Base-by-base conservation (phyloP, 1,284 basidiomycete species). In the Pseudozyma sp. region DNA sequence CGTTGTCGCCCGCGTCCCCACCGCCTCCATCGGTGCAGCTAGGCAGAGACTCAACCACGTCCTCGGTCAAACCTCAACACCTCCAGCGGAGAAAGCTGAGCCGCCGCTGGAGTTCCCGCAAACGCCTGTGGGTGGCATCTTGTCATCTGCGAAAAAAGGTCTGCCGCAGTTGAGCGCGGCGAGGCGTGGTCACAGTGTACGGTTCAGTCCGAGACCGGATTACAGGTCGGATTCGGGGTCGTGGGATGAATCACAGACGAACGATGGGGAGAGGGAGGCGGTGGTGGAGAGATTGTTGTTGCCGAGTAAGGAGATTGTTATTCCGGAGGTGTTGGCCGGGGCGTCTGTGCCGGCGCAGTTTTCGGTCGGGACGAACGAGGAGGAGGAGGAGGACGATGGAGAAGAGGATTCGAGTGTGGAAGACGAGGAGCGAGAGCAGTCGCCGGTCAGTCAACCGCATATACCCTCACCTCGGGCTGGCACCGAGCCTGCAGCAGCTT, bases 141-240 rank as follows among this genome's bases (percentile, higher is more conserved):
- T 65, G 13, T 44, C 64, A 5, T 63, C 64, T 9, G 46, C 56
- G 5, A 68, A 50, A 29, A 68, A 66, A 35, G 54, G 47, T 0
- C 10, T 42, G 35, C 33, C 52, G 34, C 48, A 50, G 43, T 42
- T 60, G 24, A 62, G 59, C 29, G 43, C 56, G 2, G 53, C 53
- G 1, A 29, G 57, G 5, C 34, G 64, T 11, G 54, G 62, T 17
- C 71, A 66, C 19, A 75, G 64, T 44, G 72, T 75, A 0, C 44
- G 72, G 1, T 75, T 75, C 53, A 75, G 72, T 19, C 72, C 72
- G 30, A 47, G 63, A 35, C 72, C 72, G 0, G 72, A 75, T 42
- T 75, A 70, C 31, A 24, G 72, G 3, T 70, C 68, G n/a, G 72
- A 75, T 54, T 75, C 72, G 19, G 72, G 72, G 8, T 63, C 59